Percentiles rank a stretch among this genome's conserved stretches.
Conservation (phyloP, 352 stramenopile species). For the Plasmopara muralis region DNA sequence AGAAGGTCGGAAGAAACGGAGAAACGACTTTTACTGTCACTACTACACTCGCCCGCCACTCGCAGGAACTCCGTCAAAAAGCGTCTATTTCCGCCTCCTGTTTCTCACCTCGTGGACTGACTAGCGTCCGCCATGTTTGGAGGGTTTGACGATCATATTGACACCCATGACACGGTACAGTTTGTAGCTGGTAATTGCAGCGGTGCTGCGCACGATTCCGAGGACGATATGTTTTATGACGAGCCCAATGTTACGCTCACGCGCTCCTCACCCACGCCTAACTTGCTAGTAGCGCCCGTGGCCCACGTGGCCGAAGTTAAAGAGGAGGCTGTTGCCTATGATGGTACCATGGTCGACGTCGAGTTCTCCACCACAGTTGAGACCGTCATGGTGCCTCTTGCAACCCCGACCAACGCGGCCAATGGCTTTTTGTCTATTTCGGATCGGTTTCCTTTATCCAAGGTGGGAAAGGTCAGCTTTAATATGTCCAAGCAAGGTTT, state of each 20-base stretch:
- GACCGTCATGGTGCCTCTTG: slow-evolving; percentile 11
- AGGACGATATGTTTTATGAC: slow-evolving; percentile 46
- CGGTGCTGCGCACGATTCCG: slow-evolving; percentile 27
- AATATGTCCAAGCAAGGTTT: slow-evolving; percentile 23
- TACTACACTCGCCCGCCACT: slow-evolving; percentile 19
- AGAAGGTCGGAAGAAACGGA: slow-evolving; percentile 15
- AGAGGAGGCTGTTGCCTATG: slow-evolving; percentile 16
- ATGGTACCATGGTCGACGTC: slow-evolving; percentile 20
- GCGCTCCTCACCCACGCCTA: slow-evolving; percentile 49
- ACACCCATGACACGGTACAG: slow-evolving; percentile 14
- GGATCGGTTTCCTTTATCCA: slow-evolving; percentile 41
- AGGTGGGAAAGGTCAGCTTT: slow-evolving; percentile 31
- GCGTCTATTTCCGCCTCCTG: slow-evolving; percentile 1
- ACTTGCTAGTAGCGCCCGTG: slow-evolving; percentile 25
- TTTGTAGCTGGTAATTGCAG: slow-evolving; percentile 48
- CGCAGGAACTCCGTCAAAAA: slow-evolving; percentile 5
- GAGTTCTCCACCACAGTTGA: slow-evolving; percentile 22
- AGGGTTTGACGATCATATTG: slow-evolving; percentile 10
- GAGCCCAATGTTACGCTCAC: slow-evolving; percentile 34
- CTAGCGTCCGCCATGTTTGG: slow-evolving; percentile 19
- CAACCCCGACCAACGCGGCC: slow-evolving; percentile 3
- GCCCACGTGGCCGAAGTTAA: slow-evolving; percentile 25
- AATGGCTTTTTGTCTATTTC: slow-evolving; percentile 56
- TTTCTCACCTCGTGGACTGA: slow-evolving; percentile 1
- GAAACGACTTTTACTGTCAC: slow-evolving; percentile 27